These are phyloP conservation scores for Colletotrichum musicola DNA, from an alignment of 2,329 filamentous ascomycete species.

Conservation along the genomic window DNA sequence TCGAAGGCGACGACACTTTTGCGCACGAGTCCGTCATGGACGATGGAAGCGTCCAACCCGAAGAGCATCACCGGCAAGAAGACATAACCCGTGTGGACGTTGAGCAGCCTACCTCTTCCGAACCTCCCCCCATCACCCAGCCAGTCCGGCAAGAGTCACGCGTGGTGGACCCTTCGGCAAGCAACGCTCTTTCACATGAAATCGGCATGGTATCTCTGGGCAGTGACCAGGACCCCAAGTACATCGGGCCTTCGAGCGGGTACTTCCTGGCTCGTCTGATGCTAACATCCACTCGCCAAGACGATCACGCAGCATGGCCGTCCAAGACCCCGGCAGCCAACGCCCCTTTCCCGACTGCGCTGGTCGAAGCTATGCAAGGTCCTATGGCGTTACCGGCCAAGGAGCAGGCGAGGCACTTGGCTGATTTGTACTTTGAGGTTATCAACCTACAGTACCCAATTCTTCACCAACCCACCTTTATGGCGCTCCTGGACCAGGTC, in stretches of 20 bases:
- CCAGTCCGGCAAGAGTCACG: slow-evolving; percentile 29
- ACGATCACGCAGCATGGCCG: slow-evolving; percentile 37
- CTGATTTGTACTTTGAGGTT: slow-evolving; percentile 60
- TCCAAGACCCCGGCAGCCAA: slow-evolving; percentile 1
- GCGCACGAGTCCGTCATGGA: slow-evolving; percentile 35
- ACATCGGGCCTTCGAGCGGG: slow-evolving; percentile 68
- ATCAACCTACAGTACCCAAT: slow-evolving; percentile 64
- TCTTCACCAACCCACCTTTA: slow-evolving; percentile 59
- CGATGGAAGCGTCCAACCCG: slow-evolving; percentile 27
- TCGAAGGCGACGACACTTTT: slow-evolving; percentile 16
- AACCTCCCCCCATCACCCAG: slow-evolving; percentile 35
- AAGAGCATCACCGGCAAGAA: slow-evolving; percentile 29
- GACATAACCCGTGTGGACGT: not conserved
- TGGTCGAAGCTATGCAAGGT: slow-evolving; percentile 50
- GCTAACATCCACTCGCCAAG: slow-evolving; percentile 52
- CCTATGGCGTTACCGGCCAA: slow-evolving; percentile 47
- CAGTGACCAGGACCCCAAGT: slow-evolving; percentile 60
- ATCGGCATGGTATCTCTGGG: slow-evolving; percentile 66
- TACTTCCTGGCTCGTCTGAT: slow-evolving; percentile 65
- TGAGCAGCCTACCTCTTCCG: not conserved
- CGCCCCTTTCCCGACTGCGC: slow-evolving; percentile 43
- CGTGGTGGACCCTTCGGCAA: slow-evolving; percentile 40
- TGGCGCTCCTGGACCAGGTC: slow-evolving; percentile 45
- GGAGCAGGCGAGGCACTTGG: slow-evolving; percentile 55
- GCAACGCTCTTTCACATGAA: slow-evolving; percentile 57